These are phyloP conservation scores for Polygonum maritimum DNA, from an alignment of 148 eudicot species.

Conservation along the genomic window DNA sequence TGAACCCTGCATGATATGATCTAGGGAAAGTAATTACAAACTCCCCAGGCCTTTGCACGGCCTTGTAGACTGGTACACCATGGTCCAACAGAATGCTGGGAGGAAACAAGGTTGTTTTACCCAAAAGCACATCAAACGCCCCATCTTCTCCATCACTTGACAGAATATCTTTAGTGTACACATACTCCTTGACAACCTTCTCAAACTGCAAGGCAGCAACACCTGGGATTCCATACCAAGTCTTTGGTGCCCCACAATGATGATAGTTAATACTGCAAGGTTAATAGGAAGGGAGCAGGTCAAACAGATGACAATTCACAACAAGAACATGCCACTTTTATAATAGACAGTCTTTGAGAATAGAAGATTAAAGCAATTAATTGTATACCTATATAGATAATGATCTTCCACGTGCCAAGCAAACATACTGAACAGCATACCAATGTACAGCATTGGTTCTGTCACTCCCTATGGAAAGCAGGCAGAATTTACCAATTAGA, in stretches of 20 bases:
- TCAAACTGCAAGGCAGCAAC: conserved; percentile 88
- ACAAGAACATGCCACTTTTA: background rate
- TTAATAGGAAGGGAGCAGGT: background rate
- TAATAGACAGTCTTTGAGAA: background rate
- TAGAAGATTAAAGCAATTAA: background rate
- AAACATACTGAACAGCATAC: conserved; percentile 99
- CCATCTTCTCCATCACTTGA: conserved; percentile 85
- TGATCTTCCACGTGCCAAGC: conserved; percentile 99
- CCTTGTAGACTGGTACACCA: conserved; percentile 80
- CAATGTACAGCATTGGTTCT: conserved; percentile 98
- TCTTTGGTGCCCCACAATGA: conserved; percentile 98
- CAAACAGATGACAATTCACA: conserved; percentile 1
- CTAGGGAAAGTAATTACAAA: conserved; percentile 86
- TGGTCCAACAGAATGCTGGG: conserved; percentile 79
- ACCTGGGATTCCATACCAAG: conserved; percentile 99
- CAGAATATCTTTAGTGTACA: conserved; percentile 62
- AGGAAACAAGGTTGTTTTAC: conserved; percentile 93
- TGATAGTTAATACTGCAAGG: conserved; percentile 86
- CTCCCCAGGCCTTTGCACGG: conserved; percentile 97
- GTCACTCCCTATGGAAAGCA: conserved; percentile 69
- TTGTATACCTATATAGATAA: conserved; percentile 74
- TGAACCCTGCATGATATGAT: conserved; percentile 99
- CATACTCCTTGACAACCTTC: conserved; percentile 78
- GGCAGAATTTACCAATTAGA: conserved; percentile 8
- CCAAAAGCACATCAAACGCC: conserved; percentile 88